A percentile compares a stretch with the other conserved stretches of the same genome.
phyloP scores from a whole-genome alignment of 441 rosid species.

The Cnidoscolus chayamansa region DNA sequence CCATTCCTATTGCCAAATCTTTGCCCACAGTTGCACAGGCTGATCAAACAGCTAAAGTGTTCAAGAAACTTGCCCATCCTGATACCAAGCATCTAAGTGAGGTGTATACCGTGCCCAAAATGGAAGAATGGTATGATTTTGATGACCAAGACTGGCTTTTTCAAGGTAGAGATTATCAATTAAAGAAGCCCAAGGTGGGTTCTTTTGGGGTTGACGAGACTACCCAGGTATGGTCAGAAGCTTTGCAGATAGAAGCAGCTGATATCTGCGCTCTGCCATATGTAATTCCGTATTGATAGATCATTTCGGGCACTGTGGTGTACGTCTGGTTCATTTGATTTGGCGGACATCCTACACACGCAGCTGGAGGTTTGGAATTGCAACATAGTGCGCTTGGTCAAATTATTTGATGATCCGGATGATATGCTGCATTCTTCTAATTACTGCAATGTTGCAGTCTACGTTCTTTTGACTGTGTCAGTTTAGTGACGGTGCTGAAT shows the following conservation, averaged over 20 bases:
- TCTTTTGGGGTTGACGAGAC: slow-evolving; percentile 32
- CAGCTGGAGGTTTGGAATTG: slow-evolving; percentile 7
- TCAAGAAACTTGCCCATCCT: slow-evolving; percentile 45
- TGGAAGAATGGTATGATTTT: slow-evolving; percentile 35
- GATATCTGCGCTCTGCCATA: slow-evolving; percentile 51
- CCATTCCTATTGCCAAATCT: slow-evolving; percentile 18
- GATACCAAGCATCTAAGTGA: slow-evolving; percentile 47
- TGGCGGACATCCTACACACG: background rate
- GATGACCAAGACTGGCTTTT: slow-evolving; percentile 50
- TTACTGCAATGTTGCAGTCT: slow-evolving; percentile 16
- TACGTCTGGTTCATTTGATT: slow-evolving; percentile 4
- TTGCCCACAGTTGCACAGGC: slow-evolving; percentile 23
- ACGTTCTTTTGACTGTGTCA: slow-evolving; percentile 4
- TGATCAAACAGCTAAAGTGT: slow-evolving; percentile 29
- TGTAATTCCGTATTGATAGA: slow-evolving; percentile 49
- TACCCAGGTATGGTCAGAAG: slow-evolving; percentile 49
- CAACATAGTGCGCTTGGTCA: slow-evolving; percentile 21
- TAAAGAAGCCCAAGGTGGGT: slow-evolving; percentile 36
- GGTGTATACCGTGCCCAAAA: slow-evolving; percentile 43
- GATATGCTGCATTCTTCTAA: slow-evolving; percentile 17
- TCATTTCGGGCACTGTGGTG: slow-evolving; percentile 9
- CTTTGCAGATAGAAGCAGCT: slow-evolving; percentile 43
- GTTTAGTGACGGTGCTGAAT: background rate
- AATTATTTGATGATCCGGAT: slow-evolving; percentile 11
- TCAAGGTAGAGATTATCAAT: slow-evolving; percentile 23